A percentile compares a stretch with the other conserved stretches of the same genome.
Conservation (phyloP, 108 stramenopile species). For the Pinguiococcus pyrenoidosus region DNA sequence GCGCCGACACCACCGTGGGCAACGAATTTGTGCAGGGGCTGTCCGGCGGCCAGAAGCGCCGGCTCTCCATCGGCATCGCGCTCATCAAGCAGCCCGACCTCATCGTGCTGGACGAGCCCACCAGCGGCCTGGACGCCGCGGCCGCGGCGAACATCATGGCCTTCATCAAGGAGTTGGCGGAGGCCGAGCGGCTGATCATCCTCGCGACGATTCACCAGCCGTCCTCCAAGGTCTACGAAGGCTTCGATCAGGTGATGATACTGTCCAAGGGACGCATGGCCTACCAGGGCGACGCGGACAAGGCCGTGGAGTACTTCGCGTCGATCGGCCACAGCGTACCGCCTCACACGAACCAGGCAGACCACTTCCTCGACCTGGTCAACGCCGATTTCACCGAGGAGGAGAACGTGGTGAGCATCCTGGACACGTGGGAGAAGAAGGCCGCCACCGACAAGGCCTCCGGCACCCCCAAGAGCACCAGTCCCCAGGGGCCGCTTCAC, state of each 20-base stretch:
- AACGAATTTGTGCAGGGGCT: slow-evolving; percentile 41
- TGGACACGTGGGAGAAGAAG: slow-evolving; percentile 23
- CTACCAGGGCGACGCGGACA: slow-evolving; percentile 20
- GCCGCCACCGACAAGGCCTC: background rate
- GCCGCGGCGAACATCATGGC: slow-evolving; percentile 4
- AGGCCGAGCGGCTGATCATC: slow-evolving; percentile 20
- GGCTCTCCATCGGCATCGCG: slow-evolving; percentile 56
- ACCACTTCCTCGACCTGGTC: slow-evolving; percentile 36
- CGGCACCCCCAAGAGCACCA: background rate
- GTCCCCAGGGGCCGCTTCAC: background rate
- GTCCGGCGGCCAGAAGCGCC: slow-evolving; percentile 51
- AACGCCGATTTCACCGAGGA: slow-evolving; percentile 24
- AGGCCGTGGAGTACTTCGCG: slow-evolving; percentile 33
- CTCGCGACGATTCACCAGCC: slow-evolving; percentile 53
- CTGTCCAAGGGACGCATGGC: slow-evolving; percentile 37
- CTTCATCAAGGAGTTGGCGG: slow-evolving; percentile 14
- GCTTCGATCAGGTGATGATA: slow-evolving; percentile 46
- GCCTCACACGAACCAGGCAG: slow-evolving; percentile 27
- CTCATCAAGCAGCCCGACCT: slow-evolving; percentile 23
- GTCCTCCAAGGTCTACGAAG: slow-evolving; percentile 32
- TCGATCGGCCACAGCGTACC: slow-evolving; percentile 18
- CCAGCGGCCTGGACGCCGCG: slow-evolving; percentile 27
- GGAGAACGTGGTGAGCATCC: slow-evolving; percentile 18
- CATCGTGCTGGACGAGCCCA: slow-evolving; percentile 42
- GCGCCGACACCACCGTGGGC: slow-evolving; percentile 45